Base-by-base conservation (phyloP, 495 filamentous ascomycete species). In the Penicillium pancosmium region DNA sequence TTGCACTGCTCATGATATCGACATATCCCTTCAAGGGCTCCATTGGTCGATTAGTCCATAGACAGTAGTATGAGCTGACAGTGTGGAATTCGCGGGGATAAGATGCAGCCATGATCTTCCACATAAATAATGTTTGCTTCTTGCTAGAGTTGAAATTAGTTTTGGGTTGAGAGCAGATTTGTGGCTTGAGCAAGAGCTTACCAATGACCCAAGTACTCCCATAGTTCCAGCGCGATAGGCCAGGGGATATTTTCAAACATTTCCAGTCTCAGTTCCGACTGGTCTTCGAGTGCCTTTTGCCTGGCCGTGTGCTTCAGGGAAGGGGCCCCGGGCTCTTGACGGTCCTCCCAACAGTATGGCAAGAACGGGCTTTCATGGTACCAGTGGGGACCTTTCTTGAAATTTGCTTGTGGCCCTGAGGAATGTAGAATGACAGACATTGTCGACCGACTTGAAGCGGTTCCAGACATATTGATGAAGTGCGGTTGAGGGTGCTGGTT, bases 121-220 rank as follows among this genome's bases (percentile, higher is more conserved):
- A 80, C 71, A 75, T 73, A 23, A 75, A 56, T 12, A 75, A 25
- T 15, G 76, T 78, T 40, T 65, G 63, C 34, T 77, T 79, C 6
- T 68, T 61, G 50, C 77, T 80, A 33, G 11, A 41, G 36, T 31
- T 15, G 3, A 12, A 10, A 43, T 66, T 56, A 65, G 38, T 12
- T 4, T 18, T 9, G 34, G 1, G 11, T 4, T 34, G 16, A 19
- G 25, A 5, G 10, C 36, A 34, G 43, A 56, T 23, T 15, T 16
- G 31, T 13, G 8, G 15, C 1, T 4, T 23, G 23, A 23, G 23
- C 9, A 18, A 15, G 2, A 36, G 50, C 69, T 55, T 52, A 77
- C 77, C 63, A 69, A 34, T 48, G 55, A 7, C 63, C 68, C 3
- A 80, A 60, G 43, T 55, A 68, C n/a, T 72, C 67, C 78, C 78